Percentiles rank a stretch among this genome's conserved stretches.
These are phyloP conservation scores for Sanghuangporus sanghuang DNA, from an alignment of 1,284 basidiomycete genomes.

Conservation along the genomic window DNA sequence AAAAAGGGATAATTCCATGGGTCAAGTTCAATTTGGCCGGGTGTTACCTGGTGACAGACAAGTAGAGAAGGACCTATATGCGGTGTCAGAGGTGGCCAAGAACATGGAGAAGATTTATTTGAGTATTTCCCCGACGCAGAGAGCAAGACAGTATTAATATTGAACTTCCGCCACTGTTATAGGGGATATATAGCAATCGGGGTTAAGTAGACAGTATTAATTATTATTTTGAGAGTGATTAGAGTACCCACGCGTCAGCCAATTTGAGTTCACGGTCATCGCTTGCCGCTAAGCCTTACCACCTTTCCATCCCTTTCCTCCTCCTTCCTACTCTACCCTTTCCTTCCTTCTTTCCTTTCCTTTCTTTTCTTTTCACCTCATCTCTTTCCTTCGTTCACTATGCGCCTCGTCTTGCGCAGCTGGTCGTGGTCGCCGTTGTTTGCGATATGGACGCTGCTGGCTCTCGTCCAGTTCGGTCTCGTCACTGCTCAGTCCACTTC, in stretches of 20 bases:
- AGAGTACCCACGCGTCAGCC: conserved; percentile 3
- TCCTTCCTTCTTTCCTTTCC: conserved; percentile 24
- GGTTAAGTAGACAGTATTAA: too few relatives aligned
- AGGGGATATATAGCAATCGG: background rate
- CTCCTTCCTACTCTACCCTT: conserved; percentile 24
- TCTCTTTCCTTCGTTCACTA: conserved; percentile 10
- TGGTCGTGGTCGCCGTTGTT: conserved; percentile 17
- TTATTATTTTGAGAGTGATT: background rate
- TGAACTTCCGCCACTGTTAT: background rate
- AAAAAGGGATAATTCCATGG: background rate
- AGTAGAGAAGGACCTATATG: background rate
- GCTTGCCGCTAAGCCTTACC: background rate
- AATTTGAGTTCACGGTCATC: conserved; percentile 13
- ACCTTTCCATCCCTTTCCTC: conserved; percentile 12
- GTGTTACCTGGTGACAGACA: background rate
- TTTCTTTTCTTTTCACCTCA: conserved; percentile 11
- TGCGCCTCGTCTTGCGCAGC: conserved; percentile 12
- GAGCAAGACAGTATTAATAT: background rate
- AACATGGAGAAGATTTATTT: background rate
- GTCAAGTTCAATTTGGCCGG: background rate
- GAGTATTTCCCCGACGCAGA: background rate
- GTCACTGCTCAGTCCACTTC: conserved; percentile 23
- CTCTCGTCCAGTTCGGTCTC: conserved; percentile 24
- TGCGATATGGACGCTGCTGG: conserved; percentile 14
- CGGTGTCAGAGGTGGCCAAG: background rate